Evolutionary conservation across 2,329 filamentous ascomycete genomes (phyloP), one percentile per base, ranked within the genome.

Genomic region (Pseudogymnoascus sp.): DNA sequence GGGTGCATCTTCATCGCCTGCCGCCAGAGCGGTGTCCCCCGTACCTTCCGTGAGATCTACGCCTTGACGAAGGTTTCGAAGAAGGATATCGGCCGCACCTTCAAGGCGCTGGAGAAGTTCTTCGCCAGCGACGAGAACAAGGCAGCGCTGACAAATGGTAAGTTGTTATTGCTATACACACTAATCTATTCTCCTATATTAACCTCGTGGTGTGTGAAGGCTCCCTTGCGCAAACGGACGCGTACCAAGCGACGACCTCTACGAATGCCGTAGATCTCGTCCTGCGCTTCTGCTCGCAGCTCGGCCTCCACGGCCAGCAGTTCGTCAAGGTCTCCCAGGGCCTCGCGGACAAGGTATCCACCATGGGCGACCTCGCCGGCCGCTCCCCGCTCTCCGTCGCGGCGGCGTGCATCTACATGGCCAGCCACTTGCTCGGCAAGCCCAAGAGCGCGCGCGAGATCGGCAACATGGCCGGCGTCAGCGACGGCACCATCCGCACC

Each of bases 1-100:
- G 92, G 93, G 6, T 97, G 93, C 77, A 95, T 99, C 76, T 97
- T 99, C 80, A 93, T 99, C 71, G 92, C 95, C 42, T 97, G 93
- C 75, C 91, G 95, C 50, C 91, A 97, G 76, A 89, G 91, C 73
- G 85, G 87, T 66, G 88, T 93, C 31, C 88, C 90, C 4, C 89
- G 95, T 68, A 96, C 92, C 3, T 99, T 99, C 78, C 87, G 90
- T 60, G 96, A 99, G 76, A 95, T 99, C 71, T 96, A 90, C 78
- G 88, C 91, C 66, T 82, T 97, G 74, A 99, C 95, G 8, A 91
- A 90, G 69, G 93, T 99, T 28, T 88, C 89, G 65, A 97, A 97
- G 80, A 97, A 97, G 79, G 96, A 99, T 74, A 96, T 99, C 67
- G 95, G 95, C 21, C 83, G 93, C 64, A 93, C 93, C 23, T 99